Conservation (phyloP, 306 rosid species). For the Vigna radiata region DNA sequence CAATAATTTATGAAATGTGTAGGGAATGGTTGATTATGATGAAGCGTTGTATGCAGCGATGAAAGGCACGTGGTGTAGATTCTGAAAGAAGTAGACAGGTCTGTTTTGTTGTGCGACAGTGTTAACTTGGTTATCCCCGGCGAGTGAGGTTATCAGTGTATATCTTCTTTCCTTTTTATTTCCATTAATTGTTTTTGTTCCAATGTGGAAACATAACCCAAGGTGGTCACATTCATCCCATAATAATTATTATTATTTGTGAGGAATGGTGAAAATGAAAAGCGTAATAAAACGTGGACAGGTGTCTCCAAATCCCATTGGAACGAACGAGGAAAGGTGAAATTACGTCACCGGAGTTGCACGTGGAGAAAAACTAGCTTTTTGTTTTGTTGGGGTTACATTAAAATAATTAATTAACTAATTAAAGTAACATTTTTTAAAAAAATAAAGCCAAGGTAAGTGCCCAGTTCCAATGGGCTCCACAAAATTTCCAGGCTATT, state of each 20-base stretch:
- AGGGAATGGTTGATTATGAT: neutral
- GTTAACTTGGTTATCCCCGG: constrained; percentile 32
- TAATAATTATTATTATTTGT: neutral
- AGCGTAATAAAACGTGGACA: constrained; percentile 50
- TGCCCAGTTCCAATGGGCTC: neutral
- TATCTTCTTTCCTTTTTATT: neutral
- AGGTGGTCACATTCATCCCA: constrained; percentile 18
- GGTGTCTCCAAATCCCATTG: constrained; percentile 36
- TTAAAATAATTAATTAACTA: too few species aligned
- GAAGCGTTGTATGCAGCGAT: constrained; percentile 32
- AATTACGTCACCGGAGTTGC: constrained; percentile 33
- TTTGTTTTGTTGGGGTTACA: neutral
- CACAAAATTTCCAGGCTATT: constrained; percentile 23
- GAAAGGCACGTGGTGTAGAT: constrained; percentile 34
- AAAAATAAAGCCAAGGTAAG: constrained; percentile 31
- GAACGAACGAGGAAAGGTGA: neutral
- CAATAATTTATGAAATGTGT: too few species aligned
- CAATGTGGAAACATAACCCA: neutral
- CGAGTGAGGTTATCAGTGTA: neutral
- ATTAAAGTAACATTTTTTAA: neutral
- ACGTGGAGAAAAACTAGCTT: constrained; percentile 48
- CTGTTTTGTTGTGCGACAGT: neutral
- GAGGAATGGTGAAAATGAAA: neutral
- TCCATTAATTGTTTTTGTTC: neutral
- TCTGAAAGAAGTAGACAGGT: neutral